Evolutionary conservation across 306 rosid genomes (phyloP), one percentile per base, ranked within the genome.

Genomic region (Carpinus fangiana): DNA sequence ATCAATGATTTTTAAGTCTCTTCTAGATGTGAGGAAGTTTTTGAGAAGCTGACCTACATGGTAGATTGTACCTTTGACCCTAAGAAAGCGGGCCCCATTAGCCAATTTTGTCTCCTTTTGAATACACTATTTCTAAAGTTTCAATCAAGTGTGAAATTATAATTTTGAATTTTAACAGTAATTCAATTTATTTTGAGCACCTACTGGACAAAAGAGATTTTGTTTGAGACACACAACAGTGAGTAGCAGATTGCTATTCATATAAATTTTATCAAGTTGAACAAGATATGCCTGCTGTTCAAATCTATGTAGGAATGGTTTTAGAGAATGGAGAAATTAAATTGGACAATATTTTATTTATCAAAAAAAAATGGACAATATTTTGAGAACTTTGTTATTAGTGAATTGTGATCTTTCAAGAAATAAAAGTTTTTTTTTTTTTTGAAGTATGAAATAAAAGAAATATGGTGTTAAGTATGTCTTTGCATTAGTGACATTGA

Each of bases 391-490:
- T 8, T 41, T 66, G 71, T 36, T 50, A 66, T 18, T 3, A 18
- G 71, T 0, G 8, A 66, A 66, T n/a, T 13, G 71, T 36, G 71
- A 66, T 18, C 13, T 38, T 41, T 66, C 71, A 18, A 3, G 50
- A 66, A 66, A 38, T 36, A 66, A 38, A 4, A 66, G 26, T 28
- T 28, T 28, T 28, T 28, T 28, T n/a, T n/a, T n/a, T n/a, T n/a
- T n/a, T 28, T 0, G 2, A 2, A 28, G 31, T 28, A 18, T 8
- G 50, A 66, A 66, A 38, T 36, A 66, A 38, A 4, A 66, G 26
- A 66, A 66, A 66, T 16, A 66, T 66, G 71, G 51, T 66, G 17
- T 65, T 48, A 38, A 16, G 41, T 66, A 36, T 38, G 23, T 66
- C 8, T 66, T 66, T 38, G 16, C 12, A n/a, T 66, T 26, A 66